Base-by-base conservation (phyloP, 345 rosid genomes). In the Lepidium aucheri region DNA sequence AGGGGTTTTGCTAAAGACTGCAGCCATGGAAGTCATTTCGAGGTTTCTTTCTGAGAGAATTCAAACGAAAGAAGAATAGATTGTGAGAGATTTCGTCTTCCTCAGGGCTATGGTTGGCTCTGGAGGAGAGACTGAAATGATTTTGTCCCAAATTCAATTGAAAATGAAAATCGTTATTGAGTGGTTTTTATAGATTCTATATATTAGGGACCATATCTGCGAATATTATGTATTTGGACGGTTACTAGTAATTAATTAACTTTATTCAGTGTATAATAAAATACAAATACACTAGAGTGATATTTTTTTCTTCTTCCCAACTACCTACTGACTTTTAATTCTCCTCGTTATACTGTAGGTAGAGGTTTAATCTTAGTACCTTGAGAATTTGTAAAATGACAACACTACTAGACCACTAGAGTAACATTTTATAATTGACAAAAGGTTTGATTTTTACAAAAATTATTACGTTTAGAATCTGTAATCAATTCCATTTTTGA, bases 1-100 rank as follows among this genome's bases (percentile, higher is more conserved):
- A 24, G 86, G 22, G 36, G 78, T 56, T 74, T 78, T 69, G 70
- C 61, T 24, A 63, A 79, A 65, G 22, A 78, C 32, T 4, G 83
- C 62, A 35, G 88, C 78, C 79, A 87, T 77, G 64, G 96, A 82
- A 74, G 96, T 86, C 96, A 86, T 89, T 59, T 26, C 28, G 42
- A 43, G 39, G 51, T 14, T 41, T 17, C 3, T 68, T 9, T 28
- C 32, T 28, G 32, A 28, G 32, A 28, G 32, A 6, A 28, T 28
- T 28, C 32, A 28, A 28, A 28, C 7, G 32, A 28, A 28, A 28
- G 7, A 28, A 28, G 7, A 6, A 28, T 28, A 28, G 32, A 28
- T 5, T 28, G 32, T 28, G 32, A 28, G 32, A 28, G 32, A 28
- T 5, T 5, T 28, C 32, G 32, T 28, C 32, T 28, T 6, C 32